Evolutionary conservation across 495 filamentous ascomycete species (phyloP).

Genomic region (Trichoderma asperelloides): DNA sequence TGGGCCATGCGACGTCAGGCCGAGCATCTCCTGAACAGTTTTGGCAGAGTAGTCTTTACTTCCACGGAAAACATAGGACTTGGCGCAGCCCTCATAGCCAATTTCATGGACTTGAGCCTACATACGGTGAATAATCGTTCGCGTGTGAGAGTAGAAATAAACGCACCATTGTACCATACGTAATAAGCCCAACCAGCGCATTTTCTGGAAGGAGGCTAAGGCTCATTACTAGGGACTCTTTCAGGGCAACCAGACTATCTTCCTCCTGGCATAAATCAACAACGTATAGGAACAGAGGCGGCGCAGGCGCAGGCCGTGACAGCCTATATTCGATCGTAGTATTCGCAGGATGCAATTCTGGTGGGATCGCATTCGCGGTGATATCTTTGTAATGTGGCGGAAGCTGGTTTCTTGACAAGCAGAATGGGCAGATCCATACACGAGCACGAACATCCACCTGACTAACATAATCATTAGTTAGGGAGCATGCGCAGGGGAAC

Average conservation of each 20-base stretch:
- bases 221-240: conserved; percentile 95
- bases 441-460: conserved; percentile 91
- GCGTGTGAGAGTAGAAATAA: not conserved
- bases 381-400: conserved; percentile 99
- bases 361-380: conserved; percentile 84
- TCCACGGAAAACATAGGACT: conserved; percentile 98
- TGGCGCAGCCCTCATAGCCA: conserved; percentile 94
- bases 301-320: conserved; percentile 81
- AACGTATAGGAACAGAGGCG: conserved; percentile 95
- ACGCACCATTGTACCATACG: conserved; percentile 90
- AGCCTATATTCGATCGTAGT: conserved; percentile 98
- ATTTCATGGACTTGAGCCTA: conserved; percentile 96
- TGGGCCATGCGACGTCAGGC: conserved; percentile 56
- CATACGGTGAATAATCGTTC: conserved; percentile 1
- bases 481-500: not conserved
- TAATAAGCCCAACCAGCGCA: conserved; percentile 90
- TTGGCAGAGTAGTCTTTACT: conserved; percentile 96
- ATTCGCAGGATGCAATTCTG: conserved; percentile 86
- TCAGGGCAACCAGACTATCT: conserved; percentile 89
- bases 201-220: conserved; percentile 87
- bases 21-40: conserved; percentile 98
- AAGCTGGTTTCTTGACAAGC: conserved; percentile 86
- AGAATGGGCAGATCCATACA: conserved; percentile 98
- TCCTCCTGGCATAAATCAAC: conserved; percentile 99
- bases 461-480: conserved; percentile 34